phyloP scores from a whole-genome alignment of 2,329 filamentous ascomycete species.

The Sporothrix sp. region DNA sequence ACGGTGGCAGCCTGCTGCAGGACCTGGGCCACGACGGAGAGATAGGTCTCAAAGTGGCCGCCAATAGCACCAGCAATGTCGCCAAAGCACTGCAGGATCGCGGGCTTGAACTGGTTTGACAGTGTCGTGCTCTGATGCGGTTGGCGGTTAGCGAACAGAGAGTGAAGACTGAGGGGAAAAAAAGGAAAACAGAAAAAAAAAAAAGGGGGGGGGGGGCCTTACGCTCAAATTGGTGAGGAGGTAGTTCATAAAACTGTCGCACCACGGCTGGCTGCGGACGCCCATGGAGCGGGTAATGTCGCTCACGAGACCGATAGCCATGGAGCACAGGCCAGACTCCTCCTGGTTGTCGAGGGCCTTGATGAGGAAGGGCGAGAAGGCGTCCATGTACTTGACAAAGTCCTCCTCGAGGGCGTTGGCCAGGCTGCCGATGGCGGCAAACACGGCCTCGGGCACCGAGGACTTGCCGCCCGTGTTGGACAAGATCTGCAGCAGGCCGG shows the following conservation, averaged over 20 bases:
- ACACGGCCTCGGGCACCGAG: conserved; percentile 86
- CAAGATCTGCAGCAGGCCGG: conserved; percentile 72
- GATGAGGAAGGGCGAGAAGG: conserved; percentile 85
- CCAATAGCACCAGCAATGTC: conserved; percentile 94
- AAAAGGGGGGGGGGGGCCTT: conserved; percentile 25
- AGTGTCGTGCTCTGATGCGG: conserved; percentile 60
- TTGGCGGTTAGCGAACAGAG: conserved; percentile 7
- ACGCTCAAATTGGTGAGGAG: conserved; percentile 83
- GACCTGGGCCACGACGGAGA: conserved; percentile 85
- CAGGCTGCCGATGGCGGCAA: conserved; percentile 84
- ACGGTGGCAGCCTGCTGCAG: conserved; percentile 87
- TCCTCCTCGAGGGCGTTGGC: conserved; percentile 85
- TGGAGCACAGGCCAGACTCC: conserved; percentile 84
- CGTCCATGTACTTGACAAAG: conserved; percentile 95
- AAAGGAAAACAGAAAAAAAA: conserved; percentile 15
- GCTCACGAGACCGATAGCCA: conserved; percentile 95
- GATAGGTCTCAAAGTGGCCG: conserved; percentile 84
- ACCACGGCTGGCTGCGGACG: conserved; percentile 85
- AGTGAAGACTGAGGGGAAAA: background rate
- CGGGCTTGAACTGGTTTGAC: conserved; percentile 94
- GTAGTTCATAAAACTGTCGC: conserved; percentile 97
- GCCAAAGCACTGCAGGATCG: conserved; percentile 94
- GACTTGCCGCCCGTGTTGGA: conserved; percentile 72
- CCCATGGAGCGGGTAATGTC: conserved; percentile 90
- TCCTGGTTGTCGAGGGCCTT: conserved; percentile 93